phyloP scores from a whole-genome alignment of 805 yeast species.

The Metschnikowia vanudenii region DNA sequence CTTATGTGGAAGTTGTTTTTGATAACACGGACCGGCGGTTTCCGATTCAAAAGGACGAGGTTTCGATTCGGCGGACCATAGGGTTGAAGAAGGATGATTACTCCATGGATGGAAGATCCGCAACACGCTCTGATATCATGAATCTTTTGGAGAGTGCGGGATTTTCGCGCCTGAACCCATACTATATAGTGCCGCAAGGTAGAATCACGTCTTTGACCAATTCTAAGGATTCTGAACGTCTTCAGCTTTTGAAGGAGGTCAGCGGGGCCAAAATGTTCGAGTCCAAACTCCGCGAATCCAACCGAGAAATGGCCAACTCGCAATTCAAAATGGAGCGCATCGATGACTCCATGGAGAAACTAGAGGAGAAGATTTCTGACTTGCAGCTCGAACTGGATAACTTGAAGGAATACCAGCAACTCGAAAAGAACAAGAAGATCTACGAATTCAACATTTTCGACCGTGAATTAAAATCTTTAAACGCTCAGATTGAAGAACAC shows the following conservation, averaged over 20 bases:
- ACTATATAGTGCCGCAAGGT: conserved; percentile 97
- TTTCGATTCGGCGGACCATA: conserved; percentile 79
- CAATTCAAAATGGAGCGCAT: conserved; percentile 68
- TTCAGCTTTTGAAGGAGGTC: conserved; percentile 79
- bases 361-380: conserved; percentile 71
- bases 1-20: conserved; percentile 86
- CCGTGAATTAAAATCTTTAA: conserved; percentile 66
- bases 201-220: conserved; percentile 83
- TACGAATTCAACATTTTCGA: conserved; percentile 75
- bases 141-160: conserved; percentile 89
- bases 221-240: conserved; percentile 81
- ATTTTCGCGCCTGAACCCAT: conserved; percentile 84
- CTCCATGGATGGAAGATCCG: conserved; percentile 74
- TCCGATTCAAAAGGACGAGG: conserved; percentile 65
- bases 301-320: conserved; percentile 75
- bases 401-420: conserved; percentile 62
- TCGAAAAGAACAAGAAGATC: conserved; percentile 66
- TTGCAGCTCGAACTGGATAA: conserved; percentile 79
- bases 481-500: conserved; percentile 55
- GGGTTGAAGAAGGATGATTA: conserved; percentile 94
- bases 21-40: conserved; percentile 78
- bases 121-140: conserved; percentile 77
- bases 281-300: conserved; percentile 70
- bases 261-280: conserved; percentile 96
- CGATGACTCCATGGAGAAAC: conserved; percentile 66